Conservation (phyloP, 2,329 filamentous ascomycete species). For the Pestalotiopsis sp. region DNA sequence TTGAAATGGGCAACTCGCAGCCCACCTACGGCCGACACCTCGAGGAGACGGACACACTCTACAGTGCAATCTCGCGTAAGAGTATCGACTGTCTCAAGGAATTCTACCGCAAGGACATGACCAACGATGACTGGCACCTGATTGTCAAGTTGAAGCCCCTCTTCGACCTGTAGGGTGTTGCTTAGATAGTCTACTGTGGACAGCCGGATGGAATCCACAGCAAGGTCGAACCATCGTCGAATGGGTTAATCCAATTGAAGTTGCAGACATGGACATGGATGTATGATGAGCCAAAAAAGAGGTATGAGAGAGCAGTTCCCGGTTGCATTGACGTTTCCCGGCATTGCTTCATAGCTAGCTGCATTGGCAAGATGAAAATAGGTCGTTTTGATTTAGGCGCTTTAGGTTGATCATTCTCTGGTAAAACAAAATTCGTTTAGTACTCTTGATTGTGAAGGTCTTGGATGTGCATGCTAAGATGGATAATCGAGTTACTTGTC, state of each 20-base stretch:
- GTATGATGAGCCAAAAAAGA: not conserved
- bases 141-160: constrained; percentile 94
- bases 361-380: not conserved
- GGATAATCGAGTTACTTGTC: too few relatives aligned
- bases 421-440: not conserved
- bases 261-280: not conserved
- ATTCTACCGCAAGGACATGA: constrained; percentile 70
- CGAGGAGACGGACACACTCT: constrained; percentile 86
- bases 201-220: not conserved
- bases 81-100: constrained; percentile 97
- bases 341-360: not conserved
- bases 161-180: constrained; percentile 70
- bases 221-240: not conserved
- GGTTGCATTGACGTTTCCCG: not conserved
- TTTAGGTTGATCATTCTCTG: not conserved
- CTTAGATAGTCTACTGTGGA: not conserved
- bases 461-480: not conserved
- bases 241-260: not conserved
- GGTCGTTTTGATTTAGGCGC: not conserved
- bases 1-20: constrained; percentile 90
- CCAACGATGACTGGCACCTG: constrained; percentile 86
- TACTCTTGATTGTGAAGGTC: not conserved
- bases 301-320: not conserved
- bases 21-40: constrained; percentile 93
- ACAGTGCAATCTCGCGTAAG: constrained; percentile 82